A percentile compares a stretch with the other conserved stretches of the same genome.
These are phyloP conservation scores for Colletotrichum camelliae DNA, from an alignment of 2,329 filamentous ascomycete genomes.

Conservation along the genomic window DNA sequence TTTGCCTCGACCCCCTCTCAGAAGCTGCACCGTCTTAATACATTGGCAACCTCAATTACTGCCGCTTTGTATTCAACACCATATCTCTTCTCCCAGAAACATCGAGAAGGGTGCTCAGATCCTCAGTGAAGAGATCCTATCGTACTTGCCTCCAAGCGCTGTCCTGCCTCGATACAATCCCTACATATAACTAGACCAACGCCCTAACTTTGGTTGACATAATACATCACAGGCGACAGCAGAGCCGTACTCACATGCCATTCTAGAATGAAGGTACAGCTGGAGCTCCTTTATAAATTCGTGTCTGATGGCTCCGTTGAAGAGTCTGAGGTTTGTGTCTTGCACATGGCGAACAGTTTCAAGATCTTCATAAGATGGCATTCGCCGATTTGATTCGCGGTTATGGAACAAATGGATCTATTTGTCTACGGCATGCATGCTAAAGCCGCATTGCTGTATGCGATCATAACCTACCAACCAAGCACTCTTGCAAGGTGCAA, in stretches of 20 bases:
- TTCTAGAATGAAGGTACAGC: not conserved
- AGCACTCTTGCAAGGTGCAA: not conserved
- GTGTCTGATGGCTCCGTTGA: not conserved
- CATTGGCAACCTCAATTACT: too few species aligned
- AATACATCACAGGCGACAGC: not conserved
- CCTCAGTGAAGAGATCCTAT: too few species aligned
- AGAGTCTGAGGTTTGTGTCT: not conserved
- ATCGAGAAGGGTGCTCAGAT: too few species aligned
- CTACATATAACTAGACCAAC: too few species aligned
- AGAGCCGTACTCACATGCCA: not conserved
- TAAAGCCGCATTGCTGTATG: not conserved
- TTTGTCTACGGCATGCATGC: not conserved
- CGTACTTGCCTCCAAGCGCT: too few species aligned
- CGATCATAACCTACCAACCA: not conserved
- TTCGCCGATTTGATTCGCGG: not conserved
- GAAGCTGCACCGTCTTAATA: too few species aligned
- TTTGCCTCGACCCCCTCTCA: too few species aligned
- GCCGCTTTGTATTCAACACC: too few species aligned
- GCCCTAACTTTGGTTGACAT: too few species aligned
- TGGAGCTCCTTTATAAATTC: not conserved
- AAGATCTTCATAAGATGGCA: not conserved
- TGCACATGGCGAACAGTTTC: not conserved
- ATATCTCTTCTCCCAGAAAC: too few species aligned
- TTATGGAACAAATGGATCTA: not conserved
- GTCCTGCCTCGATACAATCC: too few species aligned